These are phyloP conservation scores for Fomitopsis schrenkii DNA, from an alignment of 1,284 basidiomycete genomes.

Conservation along the genomic window DNA sequence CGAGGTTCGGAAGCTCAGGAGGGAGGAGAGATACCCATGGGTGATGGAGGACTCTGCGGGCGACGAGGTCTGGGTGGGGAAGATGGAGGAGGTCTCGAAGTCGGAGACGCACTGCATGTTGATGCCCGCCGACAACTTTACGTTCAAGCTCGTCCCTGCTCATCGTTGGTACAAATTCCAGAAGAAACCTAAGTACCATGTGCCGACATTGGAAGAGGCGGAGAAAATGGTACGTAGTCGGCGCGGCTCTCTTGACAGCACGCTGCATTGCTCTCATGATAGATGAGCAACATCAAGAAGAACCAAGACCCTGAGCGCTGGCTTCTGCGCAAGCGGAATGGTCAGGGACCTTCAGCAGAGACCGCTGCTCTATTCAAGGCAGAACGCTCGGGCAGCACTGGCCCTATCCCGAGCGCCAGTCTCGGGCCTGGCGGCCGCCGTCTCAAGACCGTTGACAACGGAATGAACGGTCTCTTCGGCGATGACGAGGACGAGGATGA, in stretches of 20 bases:
- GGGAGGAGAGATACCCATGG: slow-evolving; percentile 87
- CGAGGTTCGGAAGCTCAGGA: slow-evolving; percentile 45
- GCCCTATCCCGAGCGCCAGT: slow-evolving; percentile 41
- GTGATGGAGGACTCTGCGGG: slow-evolving; percentile 75
- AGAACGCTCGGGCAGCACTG: slow-evolving; percentile 44
- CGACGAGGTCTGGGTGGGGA: slow-evolving; percentile 72
- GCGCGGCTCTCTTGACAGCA: slow-evolving; percentile 14
- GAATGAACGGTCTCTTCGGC: slow-evolving; percentile 56
- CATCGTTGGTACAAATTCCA: slow-evolving; percentile 90
- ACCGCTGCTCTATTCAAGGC: slow-evolving; percentile 65
- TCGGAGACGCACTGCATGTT: slow-evolving; percentile 38
- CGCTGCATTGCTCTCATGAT: slow-evolving; percentile 1
- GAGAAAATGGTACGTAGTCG: slow-evolving; percentile 58
- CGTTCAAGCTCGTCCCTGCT: slow-evolving; percentile 83
- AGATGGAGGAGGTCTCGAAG: slow-evolving; percentile 74
- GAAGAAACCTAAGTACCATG: slow-evolving; percentile 71
- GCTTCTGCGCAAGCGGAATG: slow-evolving; percentile 56
- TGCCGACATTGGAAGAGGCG: slow-evolving; percentile 68
- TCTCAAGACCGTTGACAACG: slow-evolving; percentile 60
- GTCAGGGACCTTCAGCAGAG: slow-evolving; percentile 51
- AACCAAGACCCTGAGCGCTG: slow-evolving; percentile 72
- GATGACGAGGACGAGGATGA: slow-evolving; percentile 56
- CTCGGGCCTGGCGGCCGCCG: slow-evolving; percentile 60
- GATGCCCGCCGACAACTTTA: slow-evolving; percentile 70
- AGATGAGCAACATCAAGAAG: slow-evolving; percentile 54